Percentiles rank a stretch among this genome's conserved stretches.
phyloP scores from a whole-genome alignment of 2,329 filamentous ascomycete species.

The Fusarium bactridioides region DNA sequence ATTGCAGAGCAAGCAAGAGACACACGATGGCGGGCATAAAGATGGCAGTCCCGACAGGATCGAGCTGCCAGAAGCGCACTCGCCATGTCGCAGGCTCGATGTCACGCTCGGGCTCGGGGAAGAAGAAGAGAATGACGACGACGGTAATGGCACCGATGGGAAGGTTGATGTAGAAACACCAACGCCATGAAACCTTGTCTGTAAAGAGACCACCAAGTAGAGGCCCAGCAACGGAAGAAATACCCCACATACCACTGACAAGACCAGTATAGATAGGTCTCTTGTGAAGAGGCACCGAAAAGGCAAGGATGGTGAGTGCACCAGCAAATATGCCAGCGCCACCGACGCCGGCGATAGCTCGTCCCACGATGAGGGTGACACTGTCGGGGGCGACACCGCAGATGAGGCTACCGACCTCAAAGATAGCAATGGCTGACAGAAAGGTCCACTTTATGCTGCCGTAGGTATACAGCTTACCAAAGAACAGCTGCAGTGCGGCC shows the following conservation, averaged over 20 bases:
- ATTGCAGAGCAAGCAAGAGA: slow-evolving; percentile 60
- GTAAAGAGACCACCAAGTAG: slow-evolving; percentile 49
- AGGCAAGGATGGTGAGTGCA: slow-evolving; percentile 52
- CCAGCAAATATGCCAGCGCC: slow-evolving; percentile 58
- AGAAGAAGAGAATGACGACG: slow-evolving; percentile 43
- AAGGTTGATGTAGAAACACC: slow-evolving; percentile 54
- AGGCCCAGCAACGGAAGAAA: slow-evolving; percentile 50
- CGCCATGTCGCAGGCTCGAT: slow-evolving; percentile 38
- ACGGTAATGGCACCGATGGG: slow-evolving; percentile 49
- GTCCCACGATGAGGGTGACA: slow-evolving; percentile 47
- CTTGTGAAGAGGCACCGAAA: slow-evolving; percentile 46
- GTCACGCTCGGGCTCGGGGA: slow-evolving; percentile 36
- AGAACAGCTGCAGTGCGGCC: slow-evolving; percentile 50
- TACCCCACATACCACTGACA: slow-evolving; percentile 53
- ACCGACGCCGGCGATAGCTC: slow-evolving; percentile 50
- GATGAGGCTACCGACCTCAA: slow-evolving; percentile 54
- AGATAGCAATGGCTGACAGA: slow-evolving; percentile 49
- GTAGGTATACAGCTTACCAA: slow-evolving; percentile 56
- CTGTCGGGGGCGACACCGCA: slow-evolving; percentile 48
- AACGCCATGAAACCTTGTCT: slow-evolving; percentile 49
- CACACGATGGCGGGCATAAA: slow-evolving; percentile 53
- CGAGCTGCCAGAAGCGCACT: slow-evolving; percentile 40
- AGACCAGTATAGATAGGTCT: slow-evolving; percentile 50
- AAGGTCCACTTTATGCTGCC: slow-evolving; percentile 54
- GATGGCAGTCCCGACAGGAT: slow-evolving; percentile 44